These are phyloP conservation scores for Bipolaris sorokiniana DNA, from an alignment of 2,329 filamentous ascomycete genomes.

Conservation along the genomic window DNA sequence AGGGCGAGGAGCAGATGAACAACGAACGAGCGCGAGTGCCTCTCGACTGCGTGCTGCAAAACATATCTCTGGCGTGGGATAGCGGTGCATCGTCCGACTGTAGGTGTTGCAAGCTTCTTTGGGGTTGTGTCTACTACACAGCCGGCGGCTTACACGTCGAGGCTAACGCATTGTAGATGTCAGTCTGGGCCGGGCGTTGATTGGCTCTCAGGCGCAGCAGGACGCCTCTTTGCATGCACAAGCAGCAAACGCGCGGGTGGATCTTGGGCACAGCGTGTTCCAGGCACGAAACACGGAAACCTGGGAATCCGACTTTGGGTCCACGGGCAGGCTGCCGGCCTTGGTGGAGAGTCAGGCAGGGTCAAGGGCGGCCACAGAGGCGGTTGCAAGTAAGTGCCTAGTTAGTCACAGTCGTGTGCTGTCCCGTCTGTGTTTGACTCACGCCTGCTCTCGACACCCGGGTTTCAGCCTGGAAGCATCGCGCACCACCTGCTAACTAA, in stretches of 20 bases:
- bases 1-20: neutral
- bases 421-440: constrained; percentile 30
- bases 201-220: constrained; percentile 35
- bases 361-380: constrained; percentile 20
- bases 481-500: constrained; percentile 21
- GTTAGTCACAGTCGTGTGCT: constrained; percentile 6
- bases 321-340: constrained; percentile 28
- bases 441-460: constrained; percentile 21
- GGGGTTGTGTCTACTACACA: neutral
- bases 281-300: constrained; percentile 42
- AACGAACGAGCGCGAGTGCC: constrained; percentile 26
- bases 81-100: constrained; percentile 42
- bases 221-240: constrained; percentile 22
- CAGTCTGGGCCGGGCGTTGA: constrained; percentile 40
- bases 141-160: neutral
- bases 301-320: constrained; percentile 31
- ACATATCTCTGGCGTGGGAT: constrained; percentile 35
- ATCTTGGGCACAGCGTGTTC: constrained; percentile 30
- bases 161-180: constrained; percentile 36
- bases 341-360: constrained; percentile 23
- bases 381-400: constrained; percentile 30
- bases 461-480: constrained; percentile 39
- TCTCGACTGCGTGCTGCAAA: constrained; percentile 35
- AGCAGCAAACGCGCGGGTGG: constrained; percentile 25
- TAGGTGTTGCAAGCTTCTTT: constrained; percentile 33